Evolutionary conservation across 2,329 filamentous ascomycete species (phyloP), one percentile per base, ranked within the genome.

Genomic region (Diaporthe longicolla): DNA sequence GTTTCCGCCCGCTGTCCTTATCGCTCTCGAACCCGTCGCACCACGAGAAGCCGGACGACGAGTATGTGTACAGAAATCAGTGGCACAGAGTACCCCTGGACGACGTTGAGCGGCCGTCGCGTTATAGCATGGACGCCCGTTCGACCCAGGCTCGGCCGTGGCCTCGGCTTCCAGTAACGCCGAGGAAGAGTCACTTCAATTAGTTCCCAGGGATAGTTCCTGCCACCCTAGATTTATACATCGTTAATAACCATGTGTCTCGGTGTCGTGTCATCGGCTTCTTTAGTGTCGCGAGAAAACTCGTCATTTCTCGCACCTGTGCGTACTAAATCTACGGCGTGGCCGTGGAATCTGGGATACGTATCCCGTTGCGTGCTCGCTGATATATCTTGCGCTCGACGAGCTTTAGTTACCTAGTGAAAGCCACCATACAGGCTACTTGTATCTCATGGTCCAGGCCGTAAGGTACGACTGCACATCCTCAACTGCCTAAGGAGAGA

Each of bases 101-200:
- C 4, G 63, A 68, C 17, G 15, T 65, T 50, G 61, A 68, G 48
- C 63, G 63, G 63, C 32, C 63, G 63, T n/a, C 63, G 48, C 63
- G 63, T 21, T 68, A 68, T 29, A 68, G 63, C 63, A 40, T 68
- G 63, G 63, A 68, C 4, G 63, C 1, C 17, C 63, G 45, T 5
- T 52, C 48, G 15, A 40, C 48, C 37, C 63, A 54, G 32, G 9
- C 15, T 15, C 63, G 63, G 32, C n/a, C 63, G 3, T 68, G 63
- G 63, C 63, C 63, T 45, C 45, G 63, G 21, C 32, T 68, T 21
- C 63, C 63, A 7, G 24, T 68, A 17, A 54, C 48, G 9, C 63
- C 63, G n/a, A 68, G 63, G 29, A 68, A 68, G 21, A 68, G 63
- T 21, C 63, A 54, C 48, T 68, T 68, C 26, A 68, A 68, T 52